Percentiles rank a stretch among this genome's conserved stretches.
Evolutionary conservation across 1,284 basidiomycete genomes (phyloP).

Genomic region (Peniophora sp.): DNA sequence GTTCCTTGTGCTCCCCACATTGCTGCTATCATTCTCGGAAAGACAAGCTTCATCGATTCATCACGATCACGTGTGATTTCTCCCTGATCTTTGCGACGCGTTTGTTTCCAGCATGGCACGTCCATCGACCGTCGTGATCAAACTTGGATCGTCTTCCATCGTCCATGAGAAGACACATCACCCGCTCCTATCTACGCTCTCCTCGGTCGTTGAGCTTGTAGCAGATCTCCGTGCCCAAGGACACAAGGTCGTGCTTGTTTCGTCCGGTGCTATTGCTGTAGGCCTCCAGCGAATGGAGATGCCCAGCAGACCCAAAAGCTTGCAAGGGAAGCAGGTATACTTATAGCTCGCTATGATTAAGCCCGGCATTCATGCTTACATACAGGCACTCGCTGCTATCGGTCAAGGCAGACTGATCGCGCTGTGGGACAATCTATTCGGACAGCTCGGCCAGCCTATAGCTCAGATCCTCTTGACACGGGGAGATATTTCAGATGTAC

Average conservation of each 20-base stretch:
- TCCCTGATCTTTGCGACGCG: neutral
- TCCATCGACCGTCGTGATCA: constrained; percentile 73
- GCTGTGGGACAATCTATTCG: constrained; percentile 94
- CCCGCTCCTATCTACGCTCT: constrained; percentile 85
- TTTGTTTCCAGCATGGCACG: neutral
- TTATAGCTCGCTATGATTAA: constrained; percentile 5
- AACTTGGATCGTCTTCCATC: constrained; percentile 90
- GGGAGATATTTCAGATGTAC: constrained; percentile 93
- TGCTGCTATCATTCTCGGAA: too few relatives aligned
- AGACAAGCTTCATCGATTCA: neutral
- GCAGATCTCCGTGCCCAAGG: constrained; percentile 72
- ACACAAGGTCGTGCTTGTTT: constrained; percentile 93
- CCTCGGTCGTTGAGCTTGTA: constrained; percentile 89
- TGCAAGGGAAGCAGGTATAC: constrained; percentile 84
- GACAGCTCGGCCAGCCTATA: constrained; percentile 89
- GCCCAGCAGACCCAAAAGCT: constrained; percentile 70
- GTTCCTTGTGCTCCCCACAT: too few relatives aligned
- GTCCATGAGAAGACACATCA: constrained; percentile 86
- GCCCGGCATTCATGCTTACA: constrained; percentile 5
- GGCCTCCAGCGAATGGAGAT: constrained; percentile 90
- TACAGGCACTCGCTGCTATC: constrained; percentile 88
- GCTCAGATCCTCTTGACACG: constrained; percentile 93
- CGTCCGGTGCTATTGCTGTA: constrained; percentile 94
- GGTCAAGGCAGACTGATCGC: constrained; percentile 95
- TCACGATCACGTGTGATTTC: neutral